These are phyloP conservation scores for Pleodorina starrii DNA, from an alignment of 139 green algal genomes.

Conservation along the genomic window DNA sequence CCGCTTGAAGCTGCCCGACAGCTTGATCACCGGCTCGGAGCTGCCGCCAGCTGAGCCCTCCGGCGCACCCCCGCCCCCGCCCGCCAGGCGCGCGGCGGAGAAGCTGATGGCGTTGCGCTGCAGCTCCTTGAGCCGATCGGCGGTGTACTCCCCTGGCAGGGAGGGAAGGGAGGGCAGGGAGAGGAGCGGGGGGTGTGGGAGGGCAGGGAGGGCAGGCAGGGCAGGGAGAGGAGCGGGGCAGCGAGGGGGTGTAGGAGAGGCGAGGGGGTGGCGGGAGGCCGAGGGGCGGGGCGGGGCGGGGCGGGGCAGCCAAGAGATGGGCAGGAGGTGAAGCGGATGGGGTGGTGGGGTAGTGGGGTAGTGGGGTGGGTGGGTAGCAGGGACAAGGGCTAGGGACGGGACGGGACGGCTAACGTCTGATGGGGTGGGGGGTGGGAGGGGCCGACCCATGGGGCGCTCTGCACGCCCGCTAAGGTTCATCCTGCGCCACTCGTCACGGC, in stretches of 20 bases:
- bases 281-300: background rate
- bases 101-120: conserved; percentile 64
- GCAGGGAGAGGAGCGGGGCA: background rate
- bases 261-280: background rate
- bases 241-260: background rate
- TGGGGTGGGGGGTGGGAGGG: too few species aligned
- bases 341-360: too few species aligned
- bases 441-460: too few species aligned
- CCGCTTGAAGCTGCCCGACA: conserved; percentile 83
- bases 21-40: conserved; percentile 67
- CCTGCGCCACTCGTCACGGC: too few species aligned
- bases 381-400: too few species aligned
- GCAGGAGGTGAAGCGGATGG: too few species aligned
- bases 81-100: conserved; percentile 48
- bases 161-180: background rate
- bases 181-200: background rate
- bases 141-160: conserved; percentile 77
- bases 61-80: background rate
- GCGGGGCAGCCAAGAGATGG: background rate
- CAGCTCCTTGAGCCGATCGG: conserved; percentile 73
- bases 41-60: background rate
- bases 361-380: too few species aligned
- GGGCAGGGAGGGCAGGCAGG: background rate
- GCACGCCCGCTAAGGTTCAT: too few species aligned
- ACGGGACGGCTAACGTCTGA: too few species aligned